phyloP scores from a whole-genome alignment of 2,329 filamentous ascomycete species.

The Trichophyton mentagrophytes region DNA sequence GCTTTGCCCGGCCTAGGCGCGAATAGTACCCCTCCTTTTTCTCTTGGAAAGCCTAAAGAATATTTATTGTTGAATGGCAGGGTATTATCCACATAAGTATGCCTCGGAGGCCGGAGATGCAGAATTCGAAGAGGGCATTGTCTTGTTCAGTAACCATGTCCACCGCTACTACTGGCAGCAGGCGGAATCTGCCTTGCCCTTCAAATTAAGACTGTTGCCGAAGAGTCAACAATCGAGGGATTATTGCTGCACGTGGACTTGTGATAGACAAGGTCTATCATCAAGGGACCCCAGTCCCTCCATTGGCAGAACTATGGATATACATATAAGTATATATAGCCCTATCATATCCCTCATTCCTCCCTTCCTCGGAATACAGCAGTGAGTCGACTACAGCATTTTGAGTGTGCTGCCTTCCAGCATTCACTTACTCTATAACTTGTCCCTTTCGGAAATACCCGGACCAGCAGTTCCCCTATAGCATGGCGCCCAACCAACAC shows the following conservation, averaged over 20 bases:
- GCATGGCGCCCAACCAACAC: constrained; percentile 18
- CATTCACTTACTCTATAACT: background rate
- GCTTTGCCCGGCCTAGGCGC: background rate
- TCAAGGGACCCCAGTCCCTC: background rate
- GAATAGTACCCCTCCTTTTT: background rate
- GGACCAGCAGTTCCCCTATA: background rate
- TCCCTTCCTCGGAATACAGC: too few relatives aligned
- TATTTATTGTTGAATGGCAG: background rate
- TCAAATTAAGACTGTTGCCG: background rate
- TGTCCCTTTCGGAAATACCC: background rate
- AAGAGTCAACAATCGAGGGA: background rate
- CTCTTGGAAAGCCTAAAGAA: background rate
- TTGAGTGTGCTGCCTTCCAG: background rate
- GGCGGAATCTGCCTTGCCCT: background rate
- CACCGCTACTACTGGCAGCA: background rate
- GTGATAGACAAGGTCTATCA: background rate
- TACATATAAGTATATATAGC: background rate
- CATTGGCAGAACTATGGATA: background rate
- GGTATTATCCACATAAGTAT: background rate
- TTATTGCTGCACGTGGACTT: background rate
- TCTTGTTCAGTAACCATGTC: background rate
- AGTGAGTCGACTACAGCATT: too few relatives aligned
- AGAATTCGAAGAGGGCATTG: background rate
- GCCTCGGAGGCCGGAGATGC: background rate
- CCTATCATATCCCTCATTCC: background rate